These are phyloP conservation scores for Fusarium sp. DNA, from an alignment of 2,329 filamentous ascomycete species.

Conservation along the genomic window DNA sequence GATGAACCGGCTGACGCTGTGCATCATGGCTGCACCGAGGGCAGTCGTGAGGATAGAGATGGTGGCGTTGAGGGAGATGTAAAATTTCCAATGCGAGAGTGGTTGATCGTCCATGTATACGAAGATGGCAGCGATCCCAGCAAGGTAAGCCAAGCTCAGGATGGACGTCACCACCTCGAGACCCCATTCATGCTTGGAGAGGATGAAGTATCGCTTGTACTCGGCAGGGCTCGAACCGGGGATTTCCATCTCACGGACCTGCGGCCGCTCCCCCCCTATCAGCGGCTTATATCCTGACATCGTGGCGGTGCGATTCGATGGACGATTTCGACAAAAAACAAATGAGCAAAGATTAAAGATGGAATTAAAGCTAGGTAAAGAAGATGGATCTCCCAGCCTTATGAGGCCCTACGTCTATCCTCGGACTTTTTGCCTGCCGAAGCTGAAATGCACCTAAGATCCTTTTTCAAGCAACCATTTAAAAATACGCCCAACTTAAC, in stretches of 20 bases:
- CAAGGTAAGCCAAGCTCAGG: neutral
- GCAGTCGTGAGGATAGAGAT: conserved; percentile 16
- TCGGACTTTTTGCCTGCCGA: neutral
- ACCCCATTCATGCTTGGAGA: neutral
- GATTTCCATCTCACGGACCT: neutral
- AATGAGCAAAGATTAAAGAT: neutral
- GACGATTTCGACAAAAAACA: neutral
- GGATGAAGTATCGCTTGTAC: neutral
- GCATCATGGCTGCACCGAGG: conserved; percentile 18
- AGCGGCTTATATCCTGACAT: neutral
- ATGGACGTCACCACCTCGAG: neutral
- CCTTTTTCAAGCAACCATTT: neutral
- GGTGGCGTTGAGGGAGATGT: conserved; percentile 17
- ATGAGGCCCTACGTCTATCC: neutral
- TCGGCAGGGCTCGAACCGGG: neutral
- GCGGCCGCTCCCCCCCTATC: neutral
- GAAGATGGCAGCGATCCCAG: conserved; percentile 3
- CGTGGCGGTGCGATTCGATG: neutral
- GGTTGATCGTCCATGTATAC: conserved; percentile 10
- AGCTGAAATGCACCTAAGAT: neutral
- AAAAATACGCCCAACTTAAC: neutral
- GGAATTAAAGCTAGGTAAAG: neutral
- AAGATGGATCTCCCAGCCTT: neutral
- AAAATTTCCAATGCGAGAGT: conserved; percentile 10
- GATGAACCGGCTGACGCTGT: conserved; percentile 23